Conservation (phyloP, 1,139 yeast species). For the Yamadazyma friedrichii region DNA sequence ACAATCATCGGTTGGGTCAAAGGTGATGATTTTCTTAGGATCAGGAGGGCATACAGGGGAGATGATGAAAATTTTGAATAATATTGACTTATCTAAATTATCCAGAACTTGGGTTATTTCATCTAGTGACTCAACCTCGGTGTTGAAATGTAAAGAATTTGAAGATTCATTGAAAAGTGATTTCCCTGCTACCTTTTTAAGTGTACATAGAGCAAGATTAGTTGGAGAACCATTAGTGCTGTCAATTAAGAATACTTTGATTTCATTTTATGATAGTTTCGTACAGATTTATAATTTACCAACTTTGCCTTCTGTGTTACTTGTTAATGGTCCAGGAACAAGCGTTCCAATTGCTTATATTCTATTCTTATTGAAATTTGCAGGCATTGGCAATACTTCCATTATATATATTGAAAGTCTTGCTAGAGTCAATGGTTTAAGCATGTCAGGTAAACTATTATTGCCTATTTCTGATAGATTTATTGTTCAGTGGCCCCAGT, state of each 20-base stretch:
- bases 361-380: constrained; percentile 50
- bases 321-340: constrained; percentile 95
- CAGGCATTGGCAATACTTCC: constrained; percentile 53
- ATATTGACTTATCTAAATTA: constrained; percentile 25
- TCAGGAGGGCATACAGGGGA: constrained; percentile 97
- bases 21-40: constrained; percentile 61
- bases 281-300: constrained; percentile 18
- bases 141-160: constrained; percentile 45
- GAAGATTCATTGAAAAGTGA: constrained; percentile 25
- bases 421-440: constrained; percentile 76
- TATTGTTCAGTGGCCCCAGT: constrained; percentile 86
- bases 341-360: constrained; percentile 74
- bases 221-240: constrained; percentile 64
- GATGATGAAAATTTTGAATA: constrained; percentile 66
- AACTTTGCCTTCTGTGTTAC: constrained; percentile 49
- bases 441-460: constrained; percentile 72
- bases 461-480: constrained; percentile 73
- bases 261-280: constrained; percentile 35
- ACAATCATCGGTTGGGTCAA: constrained; percentile 17
- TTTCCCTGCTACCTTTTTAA: constrained; percentile 25
- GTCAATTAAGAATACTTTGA: constrained; percentile 53
- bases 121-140: constrained; percentile 61
- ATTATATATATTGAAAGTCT: constrained; percentile 84
- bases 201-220: constrained; percentile 70
- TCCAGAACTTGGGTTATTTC: constrained; percentile 47